These are phyloP conservation scores for Rhododendron ferrugineum DNA, from an alignment of 148 eudicot species.

Conservation along the genomic window DNA sequence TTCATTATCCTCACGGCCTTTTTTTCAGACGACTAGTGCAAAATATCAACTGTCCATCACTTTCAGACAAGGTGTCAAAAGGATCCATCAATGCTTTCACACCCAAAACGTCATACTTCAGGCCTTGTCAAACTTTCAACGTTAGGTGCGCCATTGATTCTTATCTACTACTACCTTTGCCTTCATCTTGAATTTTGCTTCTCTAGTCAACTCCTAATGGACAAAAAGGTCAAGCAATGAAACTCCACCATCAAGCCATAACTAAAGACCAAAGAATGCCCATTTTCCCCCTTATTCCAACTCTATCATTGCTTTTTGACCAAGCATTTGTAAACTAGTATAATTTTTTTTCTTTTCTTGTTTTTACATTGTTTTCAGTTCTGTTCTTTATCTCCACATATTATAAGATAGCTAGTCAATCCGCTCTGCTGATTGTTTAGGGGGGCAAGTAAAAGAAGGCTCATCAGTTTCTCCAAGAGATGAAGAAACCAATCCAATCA, in stretches of 20 bases:
- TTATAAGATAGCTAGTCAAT: neutral
- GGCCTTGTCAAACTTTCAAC: neutral
- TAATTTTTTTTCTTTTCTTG: neutral
- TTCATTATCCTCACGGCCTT: no score
- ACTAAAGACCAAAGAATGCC: neutral
- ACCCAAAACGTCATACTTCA: neutral
- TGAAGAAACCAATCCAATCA: slow-evolving; percentile 13
- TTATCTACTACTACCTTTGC: neutral
- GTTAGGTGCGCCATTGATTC: neutral
- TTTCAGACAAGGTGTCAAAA: neutral
- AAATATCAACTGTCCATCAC: neutral
- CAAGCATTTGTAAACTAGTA: neutral
- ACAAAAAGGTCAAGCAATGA: neutral
- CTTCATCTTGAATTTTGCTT: neutral
- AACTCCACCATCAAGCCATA: neutral
- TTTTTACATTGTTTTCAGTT: neutral
- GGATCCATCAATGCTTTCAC: neutral
- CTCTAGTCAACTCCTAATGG: neutral
- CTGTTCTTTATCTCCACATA: neutral
- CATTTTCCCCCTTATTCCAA: neutral
- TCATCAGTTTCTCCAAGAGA: neutral
- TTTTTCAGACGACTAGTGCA: neutral
- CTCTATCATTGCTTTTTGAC: neutral
- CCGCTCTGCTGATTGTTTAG: neutral
- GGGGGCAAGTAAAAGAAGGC: neutral